Base-by-base conservation (phyloP, 164 flowering plant genomes). In the Vitis vinifera region DNA sequence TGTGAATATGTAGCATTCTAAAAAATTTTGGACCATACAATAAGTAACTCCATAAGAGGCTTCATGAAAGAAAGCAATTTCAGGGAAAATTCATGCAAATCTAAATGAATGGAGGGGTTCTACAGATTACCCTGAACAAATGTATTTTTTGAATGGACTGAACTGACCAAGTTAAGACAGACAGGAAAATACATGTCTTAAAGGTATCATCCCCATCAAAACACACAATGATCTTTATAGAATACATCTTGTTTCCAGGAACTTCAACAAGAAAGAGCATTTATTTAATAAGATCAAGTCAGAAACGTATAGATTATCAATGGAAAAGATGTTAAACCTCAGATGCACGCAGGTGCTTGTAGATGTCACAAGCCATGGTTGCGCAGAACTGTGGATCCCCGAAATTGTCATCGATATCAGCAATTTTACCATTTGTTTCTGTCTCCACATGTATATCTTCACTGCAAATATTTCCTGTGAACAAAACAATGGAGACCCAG, bases 301-400 rank as follows among this genome's bases (percentile, higher is more conserved):
- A 49, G 37, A 47, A 10, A 51, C 60, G 13, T 3, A 1, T 13
- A 37, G 65, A 30, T 37, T 6, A 37, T 64, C 51, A 19, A 7
- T 0, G 29, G 19, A 56, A 66, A 2, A 55, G 48, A 70, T 57
- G 58, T 19, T 63, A 64, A n/a, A 90, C 97, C 96, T 95, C 99
- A 58, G 93, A 85, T 59, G 86, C 88, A 57, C 97, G 86, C 70
- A 96, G 80, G 65, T 93, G 93, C 81, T 85, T 83, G 89, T 93
- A 96, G 63, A 96, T 93, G 61, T 93, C 99, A 72, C 91, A 87
- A 59, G 99, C 98, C 77, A 85, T 82, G 66, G 91, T 81, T 50
- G 97, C 89, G 86, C 99, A 96, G 11, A 87, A 57, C 79, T 96
- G 99, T 4, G 97, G 97, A 73, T 96, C 95, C 66, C 61, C 64